Conservation (phyloP, 2,329 filamentous ascomycete genomes). For the Thermoascus crustaceus region DNA sequence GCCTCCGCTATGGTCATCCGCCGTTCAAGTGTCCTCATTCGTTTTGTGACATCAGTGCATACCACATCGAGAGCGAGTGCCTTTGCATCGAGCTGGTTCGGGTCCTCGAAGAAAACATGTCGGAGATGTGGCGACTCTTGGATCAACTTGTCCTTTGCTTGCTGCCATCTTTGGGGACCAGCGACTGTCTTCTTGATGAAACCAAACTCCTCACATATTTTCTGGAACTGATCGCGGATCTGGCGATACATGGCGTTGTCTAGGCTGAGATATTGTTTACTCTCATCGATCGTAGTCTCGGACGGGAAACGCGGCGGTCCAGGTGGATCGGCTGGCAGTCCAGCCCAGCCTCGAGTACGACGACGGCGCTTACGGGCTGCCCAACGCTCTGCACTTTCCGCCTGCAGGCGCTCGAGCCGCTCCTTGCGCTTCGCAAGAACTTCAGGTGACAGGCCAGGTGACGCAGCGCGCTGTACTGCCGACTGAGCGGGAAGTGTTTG, state of each 20-base stretch:
- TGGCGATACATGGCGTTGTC: conserved; percentile 56
- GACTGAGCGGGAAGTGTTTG: conserved; percentile 18
- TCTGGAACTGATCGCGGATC: conserved; percentile 59
- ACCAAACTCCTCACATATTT: conserved; percentile 58
- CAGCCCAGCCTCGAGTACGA: conserved; percentile 59
- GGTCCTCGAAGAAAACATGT: conserved; percentile 51
- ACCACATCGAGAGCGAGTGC: conserved; percentile 68
- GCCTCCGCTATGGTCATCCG: conserved; percentile 67
- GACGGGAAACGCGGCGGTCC: conserved; percentile 69
- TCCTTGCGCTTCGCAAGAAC: conserved; percentile 47
- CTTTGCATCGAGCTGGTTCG: conserved; percentile 53
- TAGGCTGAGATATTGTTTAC: conserved; percentile 60
- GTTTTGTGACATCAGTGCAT: conserved; percentile 73
- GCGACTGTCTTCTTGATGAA: conserved; percentile 70
- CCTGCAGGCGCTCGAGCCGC: conserved; percentile 47
- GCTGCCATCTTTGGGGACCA: conserved; percentile 65
- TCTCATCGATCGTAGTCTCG: conserved; percentile 73
- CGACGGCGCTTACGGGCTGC: conserved; percentile 58
- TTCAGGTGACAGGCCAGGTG: conserved; percentile 36
- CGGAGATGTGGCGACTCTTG: conserved; percentile 57
- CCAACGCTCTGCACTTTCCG: conserved; percentile 56
- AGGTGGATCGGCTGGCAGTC: conserved; percentile 58
- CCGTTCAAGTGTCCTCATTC: conserved; percentile 57
- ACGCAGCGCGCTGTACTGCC: conserved; percentile 12
- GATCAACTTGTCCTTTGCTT: conserved; percentile 59